phyloP scores from a whole-genome alignment of 2,329 filamentous ascomycete genomes.

The Penicillium crustosum region DNA sequence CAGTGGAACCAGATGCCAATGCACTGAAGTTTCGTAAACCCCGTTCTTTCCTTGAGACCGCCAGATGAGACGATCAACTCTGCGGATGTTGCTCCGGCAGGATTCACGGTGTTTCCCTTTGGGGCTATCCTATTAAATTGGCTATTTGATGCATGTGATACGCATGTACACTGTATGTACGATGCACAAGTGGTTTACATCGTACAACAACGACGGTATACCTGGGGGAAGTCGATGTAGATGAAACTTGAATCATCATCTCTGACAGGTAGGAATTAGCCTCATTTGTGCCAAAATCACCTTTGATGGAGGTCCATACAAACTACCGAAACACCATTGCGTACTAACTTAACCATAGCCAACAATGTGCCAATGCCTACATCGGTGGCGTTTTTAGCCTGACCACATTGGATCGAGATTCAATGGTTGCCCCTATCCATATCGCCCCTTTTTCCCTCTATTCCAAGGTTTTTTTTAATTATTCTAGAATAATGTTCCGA shows the following conservation, averaged over 20 bases:
- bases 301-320: background rate
- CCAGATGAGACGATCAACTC: slow-evolving; percentile 10
- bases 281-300: background rate
- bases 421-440: slow-evolving; percentile 13
- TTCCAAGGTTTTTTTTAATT: background rate
- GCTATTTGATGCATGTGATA: background rate
- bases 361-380: slow-evolving; percentile 21
- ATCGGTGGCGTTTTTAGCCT: slow-evolving; percentile 28
- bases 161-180: background rate
- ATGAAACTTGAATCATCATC: background rate
- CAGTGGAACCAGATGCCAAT: slow-evolving; percentile 29
- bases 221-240: background rate
- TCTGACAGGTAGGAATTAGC: background rate
- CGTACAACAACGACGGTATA: background rate
- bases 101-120: slow-evolving; percentile 3
- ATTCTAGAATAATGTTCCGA: slow-evolving; percentile 11
- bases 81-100: slow-evolving; percentile 10
- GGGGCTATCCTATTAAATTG: background rate
- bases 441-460: slow-evolving; percentile 7
- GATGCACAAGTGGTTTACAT: background rate
- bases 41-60: slow-evolving; percentile 7
- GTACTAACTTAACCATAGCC: slow-evolving; percentile 9
- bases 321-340: background rate
- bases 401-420: slow-evolving; percentile 10
- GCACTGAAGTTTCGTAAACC: slow-evolving; percentile 12